phyloP scores from a whole-genome alignment of 1,284 basidiomycete species.

The Fomitopsis pinicola region DNA sequence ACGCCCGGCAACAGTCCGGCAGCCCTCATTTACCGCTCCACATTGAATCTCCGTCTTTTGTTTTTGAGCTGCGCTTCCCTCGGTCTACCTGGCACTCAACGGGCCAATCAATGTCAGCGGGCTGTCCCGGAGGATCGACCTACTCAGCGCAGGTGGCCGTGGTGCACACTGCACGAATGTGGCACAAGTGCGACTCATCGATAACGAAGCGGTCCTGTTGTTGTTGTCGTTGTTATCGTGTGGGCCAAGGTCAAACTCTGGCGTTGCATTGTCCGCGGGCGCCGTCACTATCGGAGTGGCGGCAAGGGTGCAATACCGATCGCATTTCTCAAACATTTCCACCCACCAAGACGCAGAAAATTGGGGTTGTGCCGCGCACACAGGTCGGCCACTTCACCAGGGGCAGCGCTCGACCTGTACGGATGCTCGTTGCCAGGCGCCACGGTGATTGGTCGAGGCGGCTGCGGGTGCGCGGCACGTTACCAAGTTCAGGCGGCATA shows the following conservation, averaged over 20 bases:
- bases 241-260: not conserved
- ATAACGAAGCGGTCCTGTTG: not conserved
- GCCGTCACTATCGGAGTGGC: not conserved
- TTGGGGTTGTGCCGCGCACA: not conserved
- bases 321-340: not conserved
- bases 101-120: not conserved
- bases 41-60: not conserved
- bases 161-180: not conserved
- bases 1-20: constrained; percentile 4
- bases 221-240: not conserved
- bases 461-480: not conserved
- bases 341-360: not conserved
- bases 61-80: not conserved
- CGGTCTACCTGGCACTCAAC: not conserved
- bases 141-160: not conserved
- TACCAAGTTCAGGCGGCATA: not conserved
- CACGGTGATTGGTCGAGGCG: not conserved
- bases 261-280: not conserved
- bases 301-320: not conserved
- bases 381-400: not conserved
- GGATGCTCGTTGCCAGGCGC: not conserved
- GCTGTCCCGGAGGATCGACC: not conserved
- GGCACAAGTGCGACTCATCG: not conserved
- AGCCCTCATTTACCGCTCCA: not conserved
- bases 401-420: not conserved